Evolutionary conservation across 208 protist genomes (phyloP), one percentile per base, ranked within the genome.

Genomic region (Trypanosoma grayi): DNA sequence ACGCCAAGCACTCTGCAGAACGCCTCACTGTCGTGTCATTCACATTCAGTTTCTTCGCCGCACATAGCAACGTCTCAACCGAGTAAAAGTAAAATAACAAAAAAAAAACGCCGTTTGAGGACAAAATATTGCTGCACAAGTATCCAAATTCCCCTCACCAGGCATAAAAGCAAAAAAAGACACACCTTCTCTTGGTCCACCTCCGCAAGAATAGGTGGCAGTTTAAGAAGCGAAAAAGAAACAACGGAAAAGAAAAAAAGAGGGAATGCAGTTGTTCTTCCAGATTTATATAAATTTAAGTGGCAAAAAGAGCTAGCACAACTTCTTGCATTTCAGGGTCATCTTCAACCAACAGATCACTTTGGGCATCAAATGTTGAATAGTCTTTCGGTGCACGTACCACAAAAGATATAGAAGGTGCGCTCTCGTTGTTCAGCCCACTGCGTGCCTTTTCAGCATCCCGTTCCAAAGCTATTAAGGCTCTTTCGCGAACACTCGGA

Each of bases 301-400:
- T 8, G 13, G 62, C 71, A 69, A 91, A 91, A 30, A 91, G 74
- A 18, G 74, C 46, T 33, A 84, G 66, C 0, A 91, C 79, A 16
- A 86, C 69, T 10, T 75, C 52, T 52, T 83, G 70, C 81, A 91
- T 86, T 36, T 86, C 81, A 5, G 48, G 54, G 53, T 91, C 80
- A n/a, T 84, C 77, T 11, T 83, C 70, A 10, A 85, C 65, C 40
- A 70, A 66, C 24, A 93, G 62, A 25, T 77, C 54, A 27, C 54
- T 16, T 45, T 93, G 85, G 30, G 85, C 85, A 8, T 69, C 50
- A 45, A 63, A 75, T 10, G 85, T 93, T 16, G 44, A 46, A 56
- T 93, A 93, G 36, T 93, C 79, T 13, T 67, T 40, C 2, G 79
- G 84, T 5, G 16, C 41, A 18, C 78, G 77, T 30, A 73, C 48